phyloP scores from a whole-genome alignment of 768 basidiomycete species.

The Glaciozyma martinii region DNA sequence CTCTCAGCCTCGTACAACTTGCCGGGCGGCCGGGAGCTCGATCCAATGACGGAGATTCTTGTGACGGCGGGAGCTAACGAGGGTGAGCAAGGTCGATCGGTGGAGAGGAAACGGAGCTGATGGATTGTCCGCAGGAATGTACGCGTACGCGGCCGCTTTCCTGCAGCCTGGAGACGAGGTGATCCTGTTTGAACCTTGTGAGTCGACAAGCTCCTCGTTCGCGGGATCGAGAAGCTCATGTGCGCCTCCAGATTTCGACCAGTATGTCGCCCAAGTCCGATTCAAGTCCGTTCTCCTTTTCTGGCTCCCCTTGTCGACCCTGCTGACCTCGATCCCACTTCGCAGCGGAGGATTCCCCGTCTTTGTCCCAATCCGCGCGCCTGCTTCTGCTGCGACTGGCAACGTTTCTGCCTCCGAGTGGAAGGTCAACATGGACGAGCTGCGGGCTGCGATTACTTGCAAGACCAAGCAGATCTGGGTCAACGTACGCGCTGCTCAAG shows the following conservation, averaged over 20 bases:
- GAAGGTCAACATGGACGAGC: constrained; percentile 80
- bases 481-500: constrained; percentile 44
- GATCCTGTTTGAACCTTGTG: constrained; percentile 78
- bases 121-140: constrained; percentile 58
- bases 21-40: constrained; percentile 53
- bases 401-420: constrained; percentile 61
- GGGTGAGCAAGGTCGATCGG: constrained; percentile 47
- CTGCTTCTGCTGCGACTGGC: constrained; percentile 44
- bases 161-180: constrained; percentile 89
- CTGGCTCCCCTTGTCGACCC: background rate
- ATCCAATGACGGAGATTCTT: constrained; percentile 78
- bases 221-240: background rate
- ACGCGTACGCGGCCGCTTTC: constrained; percentile 76
- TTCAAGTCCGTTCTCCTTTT: constrained; percentile 26
- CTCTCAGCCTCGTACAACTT: constrained; percentile 56
- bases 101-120: background rate
- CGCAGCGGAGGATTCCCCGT: constrained; percentile 72
- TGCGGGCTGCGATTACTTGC: constrained; percentile 75
- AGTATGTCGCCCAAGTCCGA: constrained; percentile 33
- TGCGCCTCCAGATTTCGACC: constrained; percentile 21
- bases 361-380: constrained; percentile 90
- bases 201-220: constrained; percentile 1
- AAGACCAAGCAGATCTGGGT: constrained; percentile 88
- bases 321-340: background rate
- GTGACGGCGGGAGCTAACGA: constrained; percentile 96